phyloP scores from a whole-genome alignment of 345 rosid species.

The Stellera chamaejasme region DNA sequence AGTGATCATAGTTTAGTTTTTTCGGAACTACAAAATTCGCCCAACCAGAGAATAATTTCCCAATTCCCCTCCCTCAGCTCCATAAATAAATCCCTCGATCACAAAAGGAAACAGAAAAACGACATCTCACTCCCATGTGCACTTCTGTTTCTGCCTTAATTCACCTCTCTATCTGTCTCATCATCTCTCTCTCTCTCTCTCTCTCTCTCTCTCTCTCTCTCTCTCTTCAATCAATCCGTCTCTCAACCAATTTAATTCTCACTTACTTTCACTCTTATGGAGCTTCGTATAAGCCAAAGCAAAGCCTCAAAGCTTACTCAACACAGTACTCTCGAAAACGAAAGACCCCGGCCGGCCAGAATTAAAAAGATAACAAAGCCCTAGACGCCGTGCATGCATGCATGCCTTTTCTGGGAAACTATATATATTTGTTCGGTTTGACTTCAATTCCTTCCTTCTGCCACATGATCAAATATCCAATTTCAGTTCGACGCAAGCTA shows the following conservation, averaged over 20 bases:
- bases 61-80: neutral
- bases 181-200: no score
- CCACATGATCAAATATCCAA: slow-evolving; percentile 14
- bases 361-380: neutral
- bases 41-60: neutral
- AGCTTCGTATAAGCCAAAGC: slow-evolving; percentile 12
- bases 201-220: no score
- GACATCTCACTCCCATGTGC: slow-evolving; percentile 5
- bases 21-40: neutral
- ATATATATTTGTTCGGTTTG: slow-evolving; percentile 1
- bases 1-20: neutral
- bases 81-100: neutral
- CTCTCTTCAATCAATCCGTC: neutral
- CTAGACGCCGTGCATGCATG: no score
- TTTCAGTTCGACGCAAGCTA: slow-evolving; percentile 7
- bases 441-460: slow-evolving; percentile 4
- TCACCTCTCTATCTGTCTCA: no score
- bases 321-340: neutral
- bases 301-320: slow-evolving; percentile 8
- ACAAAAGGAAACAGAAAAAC: neutral
- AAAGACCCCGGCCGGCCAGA: slow-evolving; percentile 2
- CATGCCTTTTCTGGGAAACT: neutral
- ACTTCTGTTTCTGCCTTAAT: neutral
- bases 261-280: slow-evolving; percentile 6
- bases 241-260: slow-evolving; percentile 4